These are phyloP conservation scores for Discostella stelligeroides DNA, from an alignment of 108 stramenopile species.

Conservation along the genomic window DNA sequence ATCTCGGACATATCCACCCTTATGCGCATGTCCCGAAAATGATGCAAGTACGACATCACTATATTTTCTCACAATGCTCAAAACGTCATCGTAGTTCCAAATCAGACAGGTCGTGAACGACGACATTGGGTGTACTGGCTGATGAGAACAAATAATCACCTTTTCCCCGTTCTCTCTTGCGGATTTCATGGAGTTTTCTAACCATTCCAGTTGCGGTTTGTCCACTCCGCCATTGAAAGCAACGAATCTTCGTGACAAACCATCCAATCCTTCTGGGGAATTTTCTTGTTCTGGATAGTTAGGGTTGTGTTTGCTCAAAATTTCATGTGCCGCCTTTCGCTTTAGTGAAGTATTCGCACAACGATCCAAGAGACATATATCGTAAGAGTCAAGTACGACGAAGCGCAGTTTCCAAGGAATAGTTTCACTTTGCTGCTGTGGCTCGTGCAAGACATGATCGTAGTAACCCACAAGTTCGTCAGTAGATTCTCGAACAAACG, in stretches of 20 bases:
- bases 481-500: constrained; percentile 62
- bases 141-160: constrained; percentile 75
- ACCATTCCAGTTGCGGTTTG: constrained; percentile 68
- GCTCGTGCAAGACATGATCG: constrained; percentile 41
- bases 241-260: constrained; percentile 68
- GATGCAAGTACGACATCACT: constrained; percentile 69
- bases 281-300: constrained; percentile 75
- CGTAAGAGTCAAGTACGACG: constrained; percentile 77
- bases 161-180: constrained; percentile 53
- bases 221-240: constrained; percentile 86
- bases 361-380: constrained; percentile 67
- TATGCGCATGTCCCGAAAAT: constrained; percentile 84
- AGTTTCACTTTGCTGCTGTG: constrained; percentile 26
- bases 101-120: constrained; percentile 66
- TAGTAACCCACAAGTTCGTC: constrained; percentile 57
- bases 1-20: constrained; percentile 79
- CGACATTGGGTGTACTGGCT: constrained; percentile 75
- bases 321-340: constrained; percentile 55
- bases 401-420: constrained; percentile 54
- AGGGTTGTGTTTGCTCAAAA: constrained; percentile 63
- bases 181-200: constrained; percentile 51
- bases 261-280: constrained; percentile 75
- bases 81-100: constrained; percentile 80
- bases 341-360: constrained; percentile 55
- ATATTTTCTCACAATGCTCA: constrained; percentile 58